Evolutionary conservation across 306 rosid species (phyloP), one percentile per base, ranked within the genome.

Genomic region (Luffa aegyptiaca): DNA sequence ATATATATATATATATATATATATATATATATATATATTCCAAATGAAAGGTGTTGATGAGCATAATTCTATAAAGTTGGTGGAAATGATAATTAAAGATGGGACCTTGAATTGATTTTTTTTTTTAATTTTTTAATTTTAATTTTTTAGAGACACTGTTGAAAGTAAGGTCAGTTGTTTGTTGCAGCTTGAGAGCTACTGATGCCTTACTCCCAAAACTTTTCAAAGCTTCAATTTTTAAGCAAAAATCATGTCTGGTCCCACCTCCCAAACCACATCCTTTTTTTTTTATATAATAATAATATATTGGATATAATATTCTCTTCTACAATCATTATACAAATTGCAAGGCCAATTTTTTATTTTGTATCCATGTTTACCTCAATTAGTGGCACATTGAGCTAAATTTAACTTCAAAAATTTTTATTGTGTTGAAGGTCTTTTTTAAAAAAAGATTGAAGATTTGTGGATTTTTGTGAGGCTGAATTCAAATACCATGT

Each of bases 71-170:
- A 18, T 46, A 11, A 71, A 71, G 77, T 71, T 71, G 77, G 77
- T 71, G 75, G 75, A 71, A 71, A 45, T 71, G 58, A 71, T 71
- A 12, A 71, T 71, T 71, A 58, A 18, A 71, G n/a, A 46, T 71
- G 77, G 57, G 58, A 20, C 77, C 10, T 26, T 26, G 0, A 26
- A 26, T 26, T 71, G 6, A 2, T 42, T 71, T 37, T 41, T 42
- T 70, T 63, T 10, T 10, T n/a, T n/a, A n/a, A n/a, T n/a, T n/a
- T 65, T 53, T 51, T 64, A n/a, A 37, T 36, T 26, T 26, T 6
- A 2, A 33, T 63, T 3, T 70, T 44, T 2, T 70, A 21, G 35
- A 8, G 75, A 70, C 9, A 69, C 14, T 8, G 1, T 44, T 20
- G 76, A 71, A 71, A 45, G 57, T 21, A 49, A 71, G 76, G 57